Conservation (phyloP, 129 eudicot species). For the Ambrosia artemisiifolia region DNA sequence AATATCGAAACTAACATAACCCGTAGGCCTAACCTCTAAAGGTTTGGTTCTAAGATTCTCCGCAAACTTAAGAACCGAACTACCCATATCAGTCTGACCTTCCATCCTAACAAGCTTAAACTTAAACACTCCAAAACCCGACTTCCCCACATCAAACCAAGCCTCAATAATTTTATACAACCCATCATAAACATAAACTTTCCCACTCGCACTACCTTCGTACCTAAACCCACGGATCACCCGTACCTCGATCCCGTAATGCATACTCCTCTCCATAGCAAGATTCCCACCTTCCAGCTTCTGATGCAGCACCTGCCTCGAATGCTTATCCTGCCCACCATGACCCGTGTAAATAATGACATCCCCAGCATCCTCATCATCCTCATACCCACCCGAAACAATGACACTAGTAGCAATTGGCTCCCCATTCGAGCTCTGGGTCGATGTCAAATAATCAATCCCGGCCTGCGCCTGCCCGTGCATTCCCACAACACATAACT, state of each 20-base stretch:
- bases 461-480: conserved; percentile 81
- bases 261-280: conserved; percentile 73
- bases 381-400: conserved; percentile 86
- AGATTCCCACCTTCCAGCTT: conserved; percentile 72
- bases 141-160: conserved; percentile 72
- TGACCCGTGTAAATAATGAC: conserved; percentile 71
- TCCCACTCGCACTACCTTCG: conserved; percentile 65
- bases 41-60: conserved; percentile 49
- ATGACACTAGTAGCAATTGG: conserved; percentile 74
- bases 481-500: conserved; percentile 71
- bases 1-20: conserved; percentile 60
- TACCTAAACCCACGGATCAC: conserved; percentile 72
- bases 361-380: conserved; percentile 71
- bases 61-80: conserved; percentile 48
- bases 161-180: conserved; percentile 48
- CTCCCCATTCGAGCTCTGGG: conserved; percentile 70
- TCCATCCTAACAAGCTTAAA: conserved; percentile 67
- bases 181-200: conserved; percentile 85
- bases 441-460: conserved; percentile 58
- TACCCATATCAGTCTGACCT: conserved; percentile 70
- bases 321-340: conserved; percentile 70
- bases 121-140: conserved; percentile 80
- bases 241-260: conserved; percentile 77
- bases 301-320: conserved; percentile 63
- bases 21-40: conserved; percentile 48